A percentile compares a stretch with the other conserved stretches of the same genome.
Conservation (phyloP, 129 eudicot genomes). For the Escallonia rubra region DNA sequence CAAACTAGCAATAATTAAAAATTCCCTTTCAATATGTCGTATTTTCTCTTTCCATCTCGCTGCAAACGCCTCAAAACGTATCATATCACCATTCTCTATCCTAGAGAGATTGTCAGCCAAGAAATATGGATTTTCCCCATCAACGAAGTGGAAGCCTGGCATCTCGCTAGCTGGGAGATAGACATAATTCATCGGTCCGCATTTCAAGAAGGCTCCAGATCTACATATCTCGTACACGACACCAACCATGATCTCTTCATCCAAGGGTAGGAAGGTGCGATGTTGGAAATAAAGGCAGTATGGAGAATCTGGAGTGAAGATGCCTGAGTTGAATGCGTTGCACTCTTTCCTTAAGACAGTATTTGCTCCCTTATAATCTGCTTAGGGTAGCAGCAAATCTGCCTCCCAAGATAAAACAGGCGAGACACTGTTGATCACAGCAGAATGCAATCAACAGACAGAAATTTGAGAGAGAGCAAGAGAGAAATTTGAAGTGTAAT, state of each 20-base stretch:
- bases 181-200: slow-evolving; percentile 58
- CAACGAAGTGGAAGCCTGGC: slow-evolving; percentile 50
- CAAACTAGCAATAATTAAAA: slow-evolving; percentile 50
- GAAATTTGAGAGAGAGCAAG: too few relatives aligned
- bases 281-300: too few relatives aligned
- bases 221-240: slow-evolving; percentile 27
- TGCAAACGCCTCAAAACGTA: slow-evolving; percentile 47
- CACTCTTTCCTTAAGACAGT: too few relatives aligned
- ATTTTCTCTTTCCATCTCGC: slow-evolving; percentile 43
- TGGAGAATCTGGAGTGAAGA: too few relatives aligned
- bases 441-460: too few relatives aligned
- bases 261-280: slow-evolving; percentile 47
- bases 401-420: too few relatives aligned
- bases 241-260: slow-evolving; percentile 59
- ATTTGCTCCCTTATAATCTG: too few relatives aligned
- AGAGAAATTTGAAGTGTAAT: too few relatives aligned
- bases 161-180: slow-evolving; percentile 46
- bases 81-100: slow-evolving; percentile 55
- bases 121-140: slow-evolving; percentile 30
- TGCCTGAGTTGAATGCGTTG: too few relatives aligned
- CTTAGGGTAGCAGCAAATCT: too few relatives aligned
- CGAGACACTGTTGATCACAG: too few relatives aligned
- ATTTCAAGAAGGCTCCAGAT: slow-evolving; percentile 49
- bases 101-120: slow-evolving; percentile 47
- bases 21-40: slow-evolving; percentile 20